These are phyloP conservation scores for Hsuehochloa calcarea DNA, from an alignment of 176 grass and related monocot species.

Conservation along the genomic window DNA sequence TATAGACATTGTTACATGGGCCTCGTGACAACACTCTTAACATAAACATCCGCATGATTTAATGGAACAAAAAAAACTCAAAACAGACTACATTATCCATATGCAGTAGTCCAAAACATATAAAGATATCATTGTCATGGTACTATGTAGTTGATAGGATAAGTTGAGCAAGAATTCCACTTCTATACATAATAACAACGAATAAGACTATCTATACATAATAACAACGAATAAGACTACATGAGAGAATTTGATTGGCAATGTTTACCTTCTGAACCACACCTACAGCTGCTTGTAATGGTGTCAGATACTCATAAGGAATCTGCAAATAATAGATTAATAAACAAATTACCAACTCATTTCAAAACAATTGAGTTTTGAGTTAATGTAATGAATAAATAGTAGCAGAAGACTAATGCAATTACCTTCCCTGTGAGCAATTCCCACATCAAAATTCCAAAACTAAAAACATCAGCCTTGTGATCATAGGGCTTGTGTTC, in stretches of 20 bases:
- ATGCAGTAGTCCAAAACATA: slow-evolving; percentile 3
- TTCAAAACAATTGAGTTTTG: slow-evolving; percentile 21
- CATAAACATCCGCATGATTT: slow-evolving; percentile 4
- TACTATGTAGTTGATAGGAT: not conserved
- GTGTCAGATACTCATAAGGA: slow-evolving; percentile 94
- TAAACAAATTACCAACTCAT: slow-evolving; percentile 19
- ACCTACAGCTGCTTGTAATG: slow-evolving; percentile 97
- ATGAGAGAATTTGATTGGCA: not conserved
- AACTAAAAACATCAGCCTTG: slow-evolving; percentile 99
- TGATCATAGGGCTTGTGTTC: slow-evolving; percentile 99
- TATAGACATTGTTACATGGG: too few species aligned
- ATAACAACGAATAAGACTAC: not conserved
- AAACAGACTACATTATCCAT: not conserved
- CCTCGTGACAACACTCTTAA: too few species aligned
- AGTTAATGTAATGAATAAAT: slow-evolving; percentile 13
- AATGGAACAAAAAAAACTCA: slow-evolving; percentile 4
- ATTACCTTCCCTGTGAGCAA: slow-evolving; percentile 95
- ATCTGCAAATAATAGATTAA: slow-evolving; percentile 52
- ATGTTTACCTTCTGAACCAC: slow-evolving; percentile 95
- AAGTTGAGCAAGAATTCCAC: not conserved
- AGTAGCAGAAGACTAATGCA: not conserved
- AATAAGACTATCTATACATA: slow-evolving; percentile 15
- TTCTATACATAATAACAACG: slow-evolving; percentile 22
- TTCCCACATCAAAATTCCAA: slow-evolving; percentile 96
- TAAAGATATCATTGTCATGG: not conserved